phyloP scores from a whole-genome alignment of 768 basidiomycete genomes.

The Termitomyces sp. region DNA sequence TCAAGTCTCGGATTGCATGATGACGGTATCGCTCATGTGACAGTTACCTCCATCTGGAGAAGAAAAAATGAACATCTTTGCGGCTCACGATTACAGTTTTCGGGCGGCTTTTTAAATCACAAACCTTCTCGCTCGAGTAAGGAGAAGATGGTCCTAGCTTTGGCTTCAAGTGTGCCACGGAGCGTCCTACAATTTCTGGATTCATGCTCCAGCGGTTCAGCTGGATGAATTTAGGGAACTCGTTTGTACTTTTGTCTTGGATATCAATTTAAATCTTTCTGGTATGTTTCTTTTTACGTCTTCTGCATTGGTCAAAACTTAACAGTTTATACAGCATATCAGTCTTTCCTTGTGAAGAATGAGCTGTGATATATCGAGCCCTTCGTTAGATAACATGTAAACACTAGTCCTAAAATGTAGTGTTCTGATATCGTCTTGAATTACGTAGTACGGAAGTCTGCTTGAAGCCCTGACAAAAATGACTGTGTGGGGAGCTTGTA shows the following conservation, averaged over 20 bases:
- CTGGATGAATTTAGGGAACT: constrained; percentile 12
- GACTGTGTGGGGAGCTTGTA: too few relatives aligned
- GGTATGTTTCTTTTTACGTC: not conserved
- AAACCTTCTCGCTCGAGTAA: constrained; percentile 18
- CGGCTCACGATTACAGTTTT: constrained; percentile 17
- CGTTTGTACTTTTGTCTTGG: constrained; percentile 16
- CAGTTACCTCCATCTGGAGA: not conserved
- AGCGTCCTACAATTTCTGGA: constrained; percentile 18
- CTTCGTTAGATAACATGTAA: not conserved
- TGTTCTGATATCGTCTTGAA: not conserved
- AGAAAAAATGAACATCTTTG: constrained; percentile 15
- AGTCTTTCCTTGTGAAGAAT: not conserved
- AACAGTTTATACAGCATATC: not conserved
- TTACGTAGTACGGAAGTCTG: not conserved
- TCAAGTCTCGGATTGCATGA: constrained; percentile 19
- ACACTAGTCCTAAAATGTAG: not conserved
- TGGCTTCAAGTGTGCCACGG: not conserved
- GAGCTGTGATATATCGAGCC: not conserved
- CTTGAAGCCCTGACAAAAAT: not conserved
- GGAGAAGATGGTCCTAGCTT: constrained; percentile 8
- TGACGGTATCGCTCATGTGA: constrained; percentile 11
- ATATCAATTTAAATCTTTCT: not conserved
- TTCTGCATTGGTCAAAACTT: not conserved
- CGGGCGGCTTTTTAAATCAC: constrained; percentile 11
- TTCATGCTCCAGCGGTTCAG: constrained; percentile 17